Percentiles rank a stretch among this genome's conserved stretches.
phyloP scores from a whole-genome alignment of 148 eudicot species.

The Spergularia bocconei region DNA sequence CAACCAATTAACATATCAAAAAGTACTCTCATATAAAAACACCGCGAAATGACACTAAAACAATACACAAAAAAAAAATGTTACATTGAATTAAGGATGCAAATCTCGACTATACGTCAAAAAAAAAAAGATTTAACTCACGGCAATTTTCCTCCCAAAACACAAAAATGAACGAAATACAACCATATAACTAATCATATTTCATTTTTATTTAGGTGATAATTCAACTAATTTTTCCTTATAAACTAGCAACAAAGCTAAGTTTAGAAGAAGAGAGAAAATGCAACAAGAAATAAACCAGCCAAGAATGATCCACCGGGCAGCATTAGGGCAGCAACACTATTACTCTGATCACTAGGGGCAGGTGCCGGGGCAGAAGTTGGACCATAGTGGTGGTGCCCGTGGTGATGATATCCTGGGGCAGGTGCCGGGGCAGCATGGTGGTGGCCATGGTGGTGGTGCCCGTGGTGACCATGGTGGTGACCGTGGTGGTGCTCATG shows the following conservation, averaged over 20 bases:
- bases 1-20: too few relatives aligned
- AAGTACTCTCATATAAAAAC: too few relatives aligned
- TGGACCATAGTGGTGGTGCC: background rate
- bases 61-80: too few relatives aligned
- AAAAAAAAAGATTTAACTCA: too few relatives aligned
- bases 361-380: constrained; percentile 18
- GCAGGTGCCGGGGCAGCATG: constrained; percentile 15
- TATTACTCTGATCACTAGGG: background rate
- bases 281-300: background rate
- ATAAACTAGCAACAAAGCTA: too few relatives aligned
- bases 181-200: background rate
- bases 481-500: background rate
- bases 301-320: background rate
- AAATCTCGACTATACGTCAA: too few relatives aligned
- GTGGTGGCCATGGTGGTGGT: background rate
- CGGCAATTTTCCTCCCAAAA: too few relatives aligned
- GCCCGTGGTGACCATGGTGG: constrained; percentile 5
- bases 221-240: background rate
- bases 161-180: background rate
- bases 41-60: too few relatives aligned
- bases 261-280: constrained; percentile 7
- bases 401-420: background rate
- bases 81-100: too few relatives aligned
- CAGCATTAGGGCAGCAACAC: constrained; percentile 2
- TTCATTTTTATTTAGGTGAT: too few relatives aligned